Percentiles rank a stretch among this genome's conserved stretches.
Evolutionary conservation across 495 filamentous ascomycete species (phyloP).

Genomic region (Bathelium albidoporum): DNA sequence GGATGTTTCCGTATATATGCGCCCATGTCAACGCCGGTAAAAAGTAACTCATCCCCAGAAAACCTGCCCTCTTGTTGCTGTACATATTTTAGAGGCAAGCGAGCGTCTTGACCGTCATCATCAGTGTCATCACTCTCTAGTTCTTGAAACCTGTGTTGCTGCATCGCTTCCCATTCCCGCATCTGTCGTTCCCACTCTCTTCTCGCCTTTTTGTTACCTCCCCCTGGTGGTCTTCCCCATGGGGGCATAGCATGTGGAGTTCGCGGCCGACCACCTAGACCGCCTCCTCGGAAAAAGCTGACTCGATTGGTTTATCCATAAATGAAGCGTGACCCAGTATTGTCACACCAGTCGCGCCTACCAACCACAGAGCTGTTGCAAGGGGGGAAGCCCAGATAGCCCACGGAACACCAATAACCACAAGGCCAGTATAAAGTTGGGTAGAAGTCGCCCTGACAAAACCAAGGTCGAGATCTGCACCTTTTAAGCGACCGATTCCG

Average conservation of each 20-base stretch:
- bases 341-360: constrained; percentile 82
- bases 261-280: constrained; percentile 99
- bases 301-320: constrained; percentile 98
- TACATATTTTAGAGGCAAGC: constrained; percentile 28
- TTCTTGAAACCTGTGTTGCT: constrained; percentile 54
- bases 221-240: constrained; percentile 98
- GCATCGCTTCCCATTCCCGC: constrained; percentile 17
- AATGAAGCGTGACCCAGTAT: constrained; percentile 91
- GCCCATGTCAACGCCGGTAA: constrained; percentile 50
- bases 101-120: constrained; percentile 49
- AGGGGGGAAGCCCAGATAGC: constrained; percentile 75
- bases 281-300: constrained; percentile 99
- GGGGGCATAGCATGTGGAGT: constrained; percentile 88
- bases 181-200: constrained; percentile 5
- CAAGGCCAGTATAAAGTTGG: constrained; percentile 84
- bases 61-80: constrained; percentile 34
- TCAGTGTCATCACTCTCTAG: constrained; percentile 57
- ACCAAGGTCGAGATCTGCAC: constrained; percentile 78
- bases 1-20: constrained; percentile 24
- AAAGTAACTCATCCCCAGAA: constrained; percentile 49
- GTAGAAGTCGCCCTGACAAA: constrained; percentile 74
- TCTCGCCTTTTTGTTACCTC: constrained; percentile 1
- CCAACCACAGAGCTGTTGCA: constrained; percentile 77
- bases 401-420: constrained; percentile 71
- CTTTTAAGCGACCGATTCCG: constrained; percentile 77